Conservation (phyloP, 2,329 filamentous ascomycete species). For the Aureobasidium lini region DNA sequence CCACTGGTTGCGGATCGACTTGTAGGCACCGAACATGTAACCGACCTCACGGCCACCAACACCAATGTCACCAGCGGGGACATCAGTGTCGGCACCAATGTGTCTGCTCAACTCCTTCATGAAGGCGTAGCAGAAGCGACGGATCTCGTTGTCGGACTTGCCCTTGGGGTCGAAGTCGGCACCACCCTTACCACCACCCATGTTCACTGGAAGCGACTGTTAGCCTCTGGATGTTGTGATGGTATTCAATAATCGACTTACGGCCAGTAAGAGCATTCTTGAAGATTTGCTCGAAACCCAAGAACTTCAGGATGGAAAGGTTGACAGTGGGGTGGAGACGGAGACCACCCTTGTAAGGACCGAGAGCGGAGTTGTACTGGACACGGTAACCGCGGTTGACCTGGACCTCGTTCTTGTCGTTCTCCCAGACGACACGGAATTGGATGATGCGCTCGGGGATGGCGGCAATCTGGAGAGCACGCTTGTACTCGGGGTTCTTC, state of each 20-base stretch:
- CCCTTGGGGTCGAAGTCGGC: slow-evolving; percentile 99
- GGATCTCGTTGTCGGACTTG: slow-evolving; percentile 95
- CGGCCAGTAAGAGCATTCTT: slow-evolving; percentile 97
- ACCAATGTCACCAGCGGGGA: slow-evolving; percentile 95
- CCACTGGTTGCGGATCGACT: slow-evolving; percentile 79
- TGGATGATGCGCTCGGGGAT: slow-evolving; percentile 94
- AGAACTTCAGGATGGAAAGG: slow-evolving; percentile 77
- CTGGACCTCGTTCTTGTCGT: slow-evolving; percentile 81
- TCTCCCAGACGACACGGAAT: slow-evolving; percentile 95
- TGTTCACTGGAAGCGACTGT: slow-evolving; percentile 54
- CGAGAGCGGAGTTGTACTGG: slow-evolving; percentile 96
- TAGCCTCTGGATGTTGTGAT: slow-evolving; percentile 4
- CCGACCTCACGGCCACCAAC: slow-evolving; percentile 88
- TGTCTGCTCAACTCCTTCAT: slow-evolving; percentile 94
- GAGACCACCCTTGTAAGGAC: slow-evolving; percentile 96
- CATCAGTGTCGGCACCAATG: slow-evolving; percentile 92
- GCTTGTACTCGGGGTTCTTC: slow-evolving; percentile 90
- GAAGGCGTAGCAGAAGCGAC: slow-evolving; percentile 91
- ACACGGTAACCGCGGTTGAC: slow-evolving; percentile 95
- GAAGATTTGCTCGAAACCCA: slow-evolving; percentile 99
- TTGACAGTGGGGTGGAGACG: slow-evolving; percentile 89
- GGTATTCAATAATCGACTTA: slow-evolving; percentile 42
- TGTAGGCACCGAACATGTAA: slow-evolving; percentile 91
- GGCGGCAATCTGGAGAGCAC: slow-evolving; percentile 76
- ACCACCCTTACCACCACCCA: slow-evolving; percentile 96